These are phyloP conservation scores for Cryomyces minteri DNA, from an alignment of 495 filamentous ascomycete genomes.

Conservation along the genomic window DNA sequence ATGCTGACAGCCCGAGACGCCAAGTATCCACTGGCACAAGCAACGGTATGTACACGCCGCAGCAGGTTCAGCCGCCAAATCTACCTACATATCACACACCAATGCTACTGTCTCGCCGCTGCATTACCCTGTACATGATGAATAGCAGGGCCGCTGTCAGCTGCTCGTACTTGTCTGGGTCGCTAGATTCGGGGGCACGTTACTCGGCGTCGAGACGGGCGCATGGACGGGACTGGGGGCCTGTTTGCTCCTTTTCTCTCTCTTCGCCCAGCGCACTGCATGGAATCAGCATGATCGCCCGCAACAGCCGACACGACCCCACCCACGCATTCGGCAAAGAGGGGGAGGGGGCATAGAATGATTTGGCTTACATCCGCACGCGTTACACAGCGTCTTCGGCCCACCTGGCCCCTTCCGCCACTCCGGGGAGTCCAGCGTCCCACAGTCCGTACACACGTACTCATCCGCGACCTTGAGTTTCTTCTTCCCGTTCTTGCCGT, in stretches of 20 bases:
- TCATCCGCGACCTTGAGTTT: conserved; percentile 81
- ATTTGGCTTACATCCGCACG: conserved; percentile 53
- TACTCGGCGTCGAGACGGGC: too few relatives aligned
- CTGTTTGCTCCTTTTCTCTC: conserved; percentile 21
- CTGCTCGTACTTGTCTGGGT: too few relatives aligned
- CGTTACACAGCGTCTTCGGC: conserved; percentile 94
- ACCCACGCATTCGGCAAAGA: background rate
- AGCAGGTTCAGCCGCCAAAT: too few relatives aligned
- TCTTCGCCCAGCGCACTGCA: conserved; percentile 27
- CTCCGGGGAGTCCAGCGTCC: conserved; percentile 67
- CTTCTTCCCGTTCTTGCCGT: conserved; percentile 62
- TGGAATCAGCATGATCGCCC: background rate
- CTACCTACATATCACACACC: too few relatives aligned
- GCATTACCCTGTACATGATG: too few relatives aligned
- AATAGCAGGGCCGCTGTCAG: too few relatives aligned
- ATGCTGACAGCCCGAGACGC: too few relatives aligned
- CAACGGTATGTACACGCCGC: too few relatives aligned
- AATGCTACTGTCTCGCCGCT: too few relatives aligned
- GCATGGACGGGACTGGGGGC: too few relatives aligned
- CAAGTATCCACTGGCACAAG: too few relatives aligned
- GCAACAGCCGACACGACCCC: background rate
- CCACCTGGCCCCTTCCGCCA: conserved; percentile 92
- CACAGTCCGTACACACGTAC: conserved; percentile 93
- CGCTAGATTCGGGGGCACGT: too few relatives aligned
- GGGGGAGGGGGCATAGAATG: conserved; percentile 4